A percentile compares a stretch with the other conserved stretches of the same genome.
Conservation (phyloP, 306 rosid genomes). For the Spatholobus suberectus region DNA sequence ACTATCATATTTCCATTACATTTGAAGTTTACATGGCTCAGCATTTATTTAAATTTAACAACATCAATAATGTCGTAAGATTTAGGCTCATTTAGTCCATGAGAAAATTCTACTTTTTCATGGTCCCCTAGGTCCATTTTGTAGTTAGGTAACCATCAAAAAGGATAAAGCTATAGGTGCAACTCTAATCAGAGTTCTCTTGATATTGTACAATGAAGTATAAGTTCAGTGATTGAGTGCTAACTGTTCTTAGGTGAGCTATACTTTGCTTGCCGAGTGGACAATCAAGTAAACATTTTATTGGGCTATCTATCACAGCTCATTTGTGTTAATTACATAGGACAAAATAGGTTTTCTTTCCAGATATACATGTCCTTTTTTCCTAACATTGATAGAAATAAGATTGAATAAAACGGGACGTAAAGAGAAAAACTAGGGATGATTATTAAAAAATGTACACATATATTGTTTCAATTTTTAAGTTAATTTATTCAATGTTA, state of each 20-base stretch:
- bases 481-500: neutral
- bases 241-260: neutral
- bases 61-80: neutral
- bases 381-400: neutral
- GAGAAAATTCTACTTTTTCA: neutral
- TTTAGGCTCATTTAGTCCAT: neutral
- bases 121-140: constrained; percentile 7
- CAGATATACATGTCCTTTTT: neutral
- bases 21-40: neutral
- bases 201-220: constrained; percentile 14
- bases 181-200: constrained; percentile 14
- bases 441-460: neutral
- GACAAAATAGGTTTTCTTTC: neutral
- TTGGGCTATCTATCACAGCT: neutral
- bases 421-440: too few relatives aligned
- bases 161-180: constrained; percentile 17
- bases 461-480: neutral
- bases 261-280: neutral
- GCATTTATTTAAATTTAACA: neutral
- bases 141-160: constrained; percentile 24
- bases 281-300: constrained; percentile 20
- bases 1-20: neutral
- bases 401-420: neutral
- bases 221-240: constrained; percentile 22
- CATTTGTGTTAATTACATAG: neutral